phyloP scores from a whole-genome alignment of 2,329 filamentous ascomycete genomes.

The Fusarium sp. region DNA sequence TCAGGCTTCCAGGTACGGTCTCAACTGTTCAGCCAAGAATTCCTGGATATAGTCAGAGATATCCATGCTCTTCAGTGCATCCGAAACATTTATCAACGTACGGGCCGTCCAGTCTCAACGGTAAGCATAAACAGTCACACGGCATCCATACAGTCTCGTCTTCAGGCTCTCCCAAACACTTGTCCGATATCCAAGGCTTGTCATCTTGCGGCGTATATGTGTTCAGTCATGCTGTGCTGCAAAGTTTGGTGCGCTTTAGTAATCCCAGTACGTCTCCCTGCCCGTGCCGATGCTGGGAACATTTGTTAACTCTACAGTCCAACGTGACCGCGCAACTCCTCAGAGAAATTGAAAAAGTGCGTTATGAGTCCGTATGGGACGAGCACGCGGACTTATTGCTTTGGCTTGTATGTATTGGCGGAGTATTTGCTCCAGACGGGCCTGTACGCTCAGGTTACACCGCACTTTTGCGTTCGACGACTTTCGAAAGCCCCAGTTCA shows the following conservation, averaged over 20 bases:
- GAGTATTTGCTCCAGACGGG: not conserved
- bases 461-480: not conserved
- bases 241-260: constrained; percentile 51
- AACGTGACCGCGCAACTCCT: not conserved
- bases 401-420: constrained; percentile 1
- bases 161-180: constrained; percentile 38
- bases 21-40: constrained; percentile 42
- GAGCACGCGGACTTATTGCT: not conserved
- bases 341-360: not conserved
- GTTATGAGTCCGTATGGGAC: rapidly evolving
- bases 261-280: constrained; percentile 50
- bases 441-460: not conserved
- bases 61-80: constrained; percentile 52
- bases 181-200: constrained; percentile 47
- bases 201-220: constrained; percentile 54
- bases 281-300: too few species aligned
- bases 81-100: constrained; percentile 41
- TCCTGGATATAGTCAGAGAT: constrained; percentile 52
- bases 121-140: constrained; percentile 51
- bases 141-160: constrained; percentile 54
- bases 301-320: rapidly evolving
- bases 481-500: not conserved
- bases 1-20: constrained; percentile 45
- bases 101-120: constrained; percentile 41
- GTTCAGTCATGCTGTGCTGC: constrained; percentile 52